Evolutionary conservation across 2,329 filamentous ascomycete species (phyloP).

Genomic region (Xylariaceae sp.): DNA sequence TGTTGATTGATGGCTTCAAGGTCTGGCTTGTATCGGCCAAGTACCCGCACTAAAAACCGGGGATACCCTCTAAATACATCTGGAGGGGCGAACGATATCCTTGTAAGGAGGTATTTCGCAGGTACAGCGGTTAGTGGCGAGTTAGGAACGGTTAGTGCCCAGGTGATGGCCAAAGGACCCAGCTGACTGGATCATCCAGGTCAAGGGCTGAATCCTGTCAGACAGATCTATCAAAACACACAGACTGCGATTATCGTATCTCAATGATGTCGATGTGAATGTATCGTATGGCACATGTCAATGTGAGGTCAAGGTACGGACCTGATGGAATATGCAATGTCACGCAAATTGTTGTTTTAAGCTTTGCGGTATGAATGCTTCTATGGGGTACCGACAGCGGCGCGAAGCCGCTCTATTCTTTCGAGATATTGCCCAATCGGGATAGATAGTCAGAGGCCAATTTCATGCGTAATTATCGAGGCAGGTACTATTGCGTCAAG

Average conservation of each 20-base stretch:
- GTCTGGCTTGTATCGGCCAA: too few relatives aligned
- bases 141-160: neutral
- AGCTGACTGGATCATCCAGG: neutral
- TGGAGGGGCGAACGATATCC: neutral
- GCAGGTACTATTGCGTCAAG: neutral
- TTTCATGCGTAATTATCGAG: neutral
- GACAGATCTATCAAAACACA: neutral
- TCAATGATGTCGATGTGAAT: neutral
- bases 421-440: neutral
- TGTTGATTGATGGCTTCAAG: too few relatives aligned
- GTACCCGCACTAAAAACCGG: too few relatives aligned
- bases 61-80: neutral
- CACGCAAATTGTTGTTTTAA: neutral
- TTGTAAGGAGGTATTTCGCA: neutral
- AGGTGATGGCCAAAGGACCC: neutral
- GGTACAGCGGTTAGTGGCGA: neutral
- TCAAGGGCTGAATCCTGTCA: neutral
- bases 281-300: neutral
- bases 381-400: neutral
- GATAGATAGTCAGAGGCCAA: neutral
- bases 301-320: neutral
- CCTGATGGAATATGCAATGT: neutral
- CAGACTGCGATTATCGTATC: neutral
- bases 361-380: neutral
- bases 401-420: neutral